A percentile compares a stretch with the other conserved stretches of the same genome.
These are phyloP conservation scores for Puccinia polysora DNA, from an alignment of 1,284 basidiomycete species.

Conservation along the genomic window DNA sequence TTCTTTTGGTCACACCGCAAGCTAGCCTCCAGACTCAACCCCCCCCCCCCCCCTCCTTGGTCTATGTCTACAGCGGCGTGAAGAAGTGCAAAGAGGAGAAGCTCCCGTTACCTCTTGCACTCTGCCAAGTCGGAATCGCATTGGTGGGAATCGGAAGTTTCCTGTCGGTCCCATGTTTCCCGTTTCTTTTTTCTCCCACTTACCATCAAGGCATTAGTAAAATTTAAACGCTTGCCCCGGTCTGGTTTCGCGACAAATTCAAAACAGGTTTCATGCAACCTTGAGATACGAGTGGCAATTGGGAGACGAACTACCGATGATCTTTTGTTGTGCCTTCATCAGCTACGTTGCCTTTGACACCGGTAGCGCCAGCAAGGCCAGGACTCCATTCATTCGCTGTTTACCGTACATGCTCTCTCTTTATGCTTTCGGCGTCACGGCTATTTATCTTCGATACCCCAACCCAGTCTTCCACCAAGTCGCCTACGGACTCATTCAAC, in stretches of 20 bases:
- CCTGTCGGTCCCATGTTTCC: slow-evolving; percentile 5
- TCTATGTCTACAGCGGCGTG: slow-evolving; percentile 10
- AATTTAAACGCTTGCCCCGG: background rate
- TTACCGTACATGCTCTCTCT: slow-evolving; percentile 46
- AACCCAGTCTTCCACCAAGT: slow-evolving; percentile 60
- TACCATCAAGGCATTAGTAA: background rate
- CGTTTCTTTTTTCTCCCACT: background rate
- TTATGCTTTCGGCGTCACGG: slow-evolving; percentile 45
- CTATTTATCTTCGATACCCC: slow-evolving; percentile 52
- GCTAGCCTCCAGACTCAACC: background rate
- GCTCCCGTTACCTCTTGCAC: slow-evolving; percentile 26
- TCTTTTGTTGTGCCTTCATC: slow-evolving; percentile 49
- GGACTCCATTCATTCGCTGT: slow-evolving; percentile 28
- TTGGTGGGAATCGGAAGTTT: slow-evolving; percentile 41
- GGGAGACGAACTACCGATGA: slow-evolving; percentile 53
- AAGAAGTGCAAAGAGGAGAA: slow-evolving; percentile 32
- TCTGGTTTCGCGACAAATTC: slow-evolving; percentile 49
- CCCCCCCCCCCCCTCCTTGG: background rate
- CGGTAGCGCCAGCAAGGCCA: slow-evolving; percentile 45
- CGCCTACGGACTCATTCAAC: slow-evolving; percentile 56
- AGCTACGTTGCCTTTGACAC: slow-evolving; percentile 50
- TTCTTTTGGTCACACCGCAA: background rate
- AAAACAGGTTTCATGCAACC: slow-evolving; percentile 51
- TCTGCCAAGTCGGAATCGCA: slow-evolving; percentile 40
- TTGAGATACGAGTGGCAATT: slow-evolving; percentile 51